Conservation (phyloP, 1,284 basidiomycete genomes). For the Trichosporon sp. region DNA sequence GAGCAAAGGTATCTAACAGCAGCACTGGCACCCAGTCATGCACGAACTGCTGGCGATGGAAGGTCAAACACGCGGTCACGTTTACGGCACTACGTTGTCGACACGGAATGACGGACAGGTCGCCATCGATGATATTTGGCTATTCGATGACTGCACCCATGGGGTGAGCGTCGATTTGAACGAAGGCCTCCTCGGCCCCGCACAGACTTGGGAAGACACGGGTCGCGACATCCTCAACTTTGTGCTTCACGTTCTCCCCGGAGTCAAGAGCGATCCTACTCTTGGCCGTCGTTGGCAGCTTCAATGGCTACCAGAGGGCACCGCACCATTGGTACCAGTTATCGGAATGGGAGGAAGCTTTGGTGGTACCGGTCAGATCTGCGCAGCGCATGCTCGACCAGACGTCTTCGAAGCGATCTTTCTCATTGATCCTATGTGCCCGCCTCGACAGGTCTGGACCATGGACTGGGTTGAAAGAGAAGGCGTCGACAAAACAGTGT, state of each 20-base stretch:
- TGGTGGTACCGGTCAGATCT: conserved; percentile 52
- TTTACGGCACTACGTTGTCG: conserved; percentile 6
- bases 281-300: conserved; percentile 3
- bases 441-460: not conserved
- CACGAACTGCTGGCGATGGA: conserved; percentile 45
- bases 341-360: conserved; percentile 59
- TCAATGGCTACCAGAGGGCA: conserved; percentile 7
- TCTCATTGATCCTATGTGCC: conserved; percentile 57
- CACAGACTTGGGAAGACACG: conserved; percentile 41
- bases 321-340: not conserved
- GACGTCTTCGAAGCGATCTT: conserved; percentile 40
- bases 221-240: conserved; percentile 45
- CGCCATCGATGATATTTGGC: conserved; percentile 67
- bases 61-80: not conserved
- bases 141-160: conserved; percentile 68
- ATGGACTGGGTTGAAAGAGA: not conserved
- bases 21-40: conserved; percentile 60
- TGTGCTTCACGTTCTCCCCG: conserved; percentile 50
- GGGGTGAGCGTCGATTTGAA: conserved; percentile 69
- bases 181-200: conserved; percentile 49
- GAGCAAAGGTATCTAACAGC: not conserved
- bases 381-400: conserved; percentile 1
- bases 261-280: not conserved
- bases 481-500: not conserved
- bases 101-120: not conserved